A percentile compares a stretch with the other conserved stretches of the same genome.
These are phyloP conservation scores for Trichocladium antarcticum DNA, from an alignment of 495 filamentous ascomycete genomes.

Conservation along the genomic window DNA sequence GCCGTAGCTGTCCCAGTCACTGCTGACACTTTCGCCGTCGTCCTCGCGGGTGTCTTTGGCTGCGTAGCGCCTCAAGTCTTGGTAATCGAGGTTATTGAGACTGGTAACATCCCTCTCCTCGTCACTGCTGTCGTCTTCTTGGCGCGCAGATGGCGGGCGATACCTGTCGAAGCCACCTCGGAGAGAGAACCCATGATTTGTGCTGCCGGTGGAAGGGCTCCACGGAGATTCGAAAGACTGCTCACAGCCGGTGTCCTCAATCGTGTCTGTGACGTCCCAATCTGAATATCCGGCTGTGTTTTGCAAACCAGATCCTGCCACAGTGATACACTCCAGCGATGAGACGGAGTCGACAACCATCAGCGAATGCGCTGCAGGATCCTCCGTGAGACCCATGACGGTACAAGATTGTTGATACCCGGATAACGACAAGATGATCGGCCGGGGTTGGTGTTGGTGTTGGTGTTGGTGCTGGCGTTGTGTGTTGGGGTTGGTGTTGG, in stretches of 20 bases:
- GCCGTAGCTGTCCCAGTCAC: constrained; percentile 23
- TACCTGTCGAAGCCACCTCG: background rate
- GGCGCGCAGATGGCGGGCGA: background rate
- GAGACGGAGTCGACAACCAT: background rate
- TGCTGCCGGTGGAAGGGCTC: background rate
- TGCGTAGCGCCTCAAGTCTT: background rate
- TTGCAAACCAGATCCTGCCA: background rate
- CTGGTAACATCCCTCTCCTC: background rate
- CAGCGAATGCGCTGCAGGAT: background rate
- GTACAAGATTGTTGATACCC: background rate
- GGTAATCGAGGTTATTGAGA: background rate
- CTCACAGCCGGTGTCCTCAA: background rate
- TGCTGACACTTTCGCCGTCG: constrained; percentile 13
- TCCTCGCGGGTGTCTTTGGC: background rate
- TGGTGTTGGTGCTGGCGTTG: background rate
- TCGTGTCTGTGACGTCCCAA: background rate
- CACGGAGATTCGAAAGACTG: background rate
- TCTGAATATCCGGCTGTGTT: background rate
- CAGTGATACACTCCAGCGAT: background rate
- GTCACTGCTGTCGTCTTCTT: background rate
- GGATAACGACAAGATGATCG: background rate
- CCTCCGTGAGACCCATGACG: background rate
- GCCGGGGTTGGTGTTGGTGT: background rate
- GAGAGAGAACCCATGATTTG: background rate
- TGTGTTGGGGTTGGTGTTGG: background rate